These are phyloP conservation scores for Beauveria sp. DNA, from an alignment of 2,329 filamentous ascomycete species.

Conservation along the genomic window DNA sequence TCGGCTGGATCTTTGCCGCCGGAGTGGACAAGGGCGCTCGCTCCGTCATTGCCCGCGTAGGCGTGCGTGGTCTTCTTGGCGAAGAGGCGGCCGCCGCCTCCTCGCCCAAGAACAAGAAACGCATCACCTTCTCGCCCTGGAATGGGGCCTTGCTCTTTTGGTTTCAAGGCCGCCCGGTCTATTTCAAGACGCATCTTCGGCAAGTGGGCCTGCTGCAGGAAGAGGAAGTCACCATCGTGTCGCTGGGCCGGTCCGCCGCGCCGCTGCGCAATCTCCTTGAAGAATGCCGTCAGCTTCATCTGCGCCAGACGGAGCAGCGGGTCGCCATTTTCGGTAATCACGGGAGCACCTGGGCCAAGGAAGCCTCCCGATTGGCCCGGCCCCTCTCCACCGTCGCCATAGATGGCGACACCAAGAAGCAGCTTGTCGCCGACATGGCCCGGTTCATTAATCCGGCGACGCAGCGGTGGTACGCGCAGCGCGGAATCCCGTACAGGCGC, in stretches of 20 bases:
- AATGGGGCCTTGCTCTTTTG: not conserved
- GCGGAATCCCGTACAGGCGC: slow-evolving; percentile 26
- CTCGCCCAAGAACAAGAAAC: not conserved
- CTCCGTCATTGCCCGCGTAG: not conserved
- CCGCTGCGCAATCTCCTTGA: not conserved
- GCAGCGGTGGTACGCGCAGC: not conserved
- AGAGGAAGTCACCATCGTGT: not conserved
- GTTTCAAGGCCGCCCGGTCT: not conserved
- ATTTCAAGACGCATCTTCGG: not conserved
- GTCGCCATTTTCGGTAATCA: not conserved
- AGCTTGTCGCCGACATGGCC: not conserved
- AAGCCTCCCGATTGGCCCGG: not conserved
- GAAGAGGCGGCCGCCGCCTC: not conserved
- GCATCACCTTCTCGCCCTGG: not conserved
- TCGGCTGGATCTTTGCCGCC: not conserved
- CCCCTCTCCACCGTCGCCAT: not conserved
- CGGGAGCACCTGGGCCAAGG: not conserved
- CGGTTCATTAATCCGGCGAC: not conserved
- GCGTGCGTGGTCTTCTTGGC: not conserved
- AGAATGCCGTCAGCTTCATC: not conserved
- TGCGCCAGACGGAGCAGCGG: not conserved
- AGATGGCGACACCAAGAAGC: not conserved
- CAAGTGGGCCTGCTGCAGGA: not conserved
- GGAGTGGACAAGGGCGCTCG: not conserved
- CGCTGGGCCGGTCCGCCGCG: not conserved